A percentile compares a stretch with the other conserved stretches of the same genome.
phyloP scores from a whole-genome alignment of 192 early-diverging fungal genomes.

The Coemansia sp. region DNA sequence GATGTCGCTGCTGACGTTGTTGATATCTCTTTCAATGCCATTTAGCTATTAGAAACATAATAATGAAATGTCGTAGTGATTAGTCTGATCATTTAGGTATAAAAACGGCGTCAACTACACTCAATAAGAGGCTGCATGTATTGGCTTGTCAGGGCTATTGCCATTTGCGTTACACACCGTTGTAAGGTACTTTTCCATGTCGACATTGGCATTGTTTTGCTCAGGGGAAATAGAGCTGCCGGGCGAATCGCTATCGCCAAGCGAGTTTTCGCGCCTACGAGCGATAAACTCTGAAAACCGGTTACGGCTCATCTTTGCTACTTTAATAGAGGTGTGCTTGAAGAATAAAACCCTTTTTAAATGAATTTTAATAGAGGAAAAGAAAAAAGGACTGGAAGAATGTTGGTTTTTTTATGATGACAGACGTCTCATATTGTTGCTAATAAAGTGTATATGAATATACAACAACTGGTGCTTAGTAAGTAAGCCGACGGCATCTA shows the following conservation, averaged over 20 bases:
- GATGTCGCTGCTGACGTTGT: constrained; percentile 19
- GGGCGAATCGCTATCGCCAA: constrained; percentile 15
- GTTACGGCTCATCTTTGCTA: constrained; percentile 26
- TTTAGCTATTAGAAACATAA: constrained; percentile 25
- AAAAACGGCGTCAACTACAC: too few relatives aligned
- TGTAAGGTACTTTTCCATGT: constrained; percentile 48
- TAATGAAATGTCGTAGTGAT: not conserved
- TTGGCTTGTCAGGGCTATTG: not conserved
- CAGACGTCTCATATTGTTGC: too few relatives aligned
- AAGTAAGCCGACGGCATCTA: not conserved
- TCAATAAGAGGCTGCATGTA: too few relatives aligned
- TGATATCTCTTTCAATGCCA: constrained; percentile 42
- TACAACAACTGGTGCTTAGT: too few relatives aligned
- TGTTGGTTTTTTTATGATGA: too few relatives aligned
- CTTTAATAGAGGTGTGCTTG: not conserved
- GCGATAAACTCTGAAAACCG: constrained; percentile 31
- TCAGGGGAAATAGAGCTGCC: constrained; percentile 18
- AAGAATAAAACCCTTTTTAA: not conserved
- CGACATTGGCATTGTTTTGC: constrained; percentile 12
- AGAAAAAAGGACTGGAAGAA: too few relatives aligned
- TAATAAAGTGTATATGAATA: too few relatives aligned
- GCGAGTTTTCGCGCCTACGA: constrained; percentile 12
- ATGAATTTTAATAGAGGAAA: not conserved
- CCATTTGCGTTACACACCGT: constrained; percentile 15
- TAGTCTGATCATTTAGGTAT: not conserved